Evolutionary conservation across 73 alveolate genomes (phyloP), one percentile per base, ranked within the genome.

Genomic region (Tetrahymena thermophila): DNA sequence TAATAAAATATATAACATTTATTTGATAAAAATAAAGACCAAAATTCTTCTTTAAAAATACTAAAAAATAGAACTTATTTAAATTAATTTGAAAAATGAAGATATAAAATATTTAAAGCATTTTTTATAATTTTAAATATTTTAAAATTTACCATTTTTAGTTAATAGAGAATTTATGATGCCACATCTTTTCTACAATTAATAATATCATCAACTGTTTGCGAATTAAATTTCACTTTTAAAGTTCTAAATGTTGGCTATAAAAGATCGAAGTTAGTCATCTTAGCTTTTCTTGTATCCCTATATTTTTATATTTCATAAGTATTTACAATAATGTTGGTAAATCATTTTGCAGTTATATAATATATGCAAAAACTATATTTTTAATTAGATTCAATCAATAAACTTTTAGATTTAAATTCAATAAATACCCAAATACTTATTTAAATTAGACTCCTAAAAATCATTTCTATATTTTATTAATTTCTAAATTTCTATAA

Each of bases 231-330:
- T 95, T 97, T 96, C 34, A 99, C 98, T 35, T 98, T 98, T 85
- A 99, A 98, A 84, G 98, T 98, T 94, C 98, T 96, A 55, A 99
- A 98, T 43, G 99, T 99, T 35, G 98, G 98, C 95, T 97, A 98
- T 25, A 99, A 96, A 16, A 95, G 94, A 43, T 97, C 95, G 94
- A 98, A 99, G 96, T 99, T 99, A 93, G 97, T 97, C 96, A 99
- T 96, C 96, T 96, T 98, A 42, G 99, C 98, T 83, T 96, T 94
- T 93, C 99, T 96, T 85, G 95, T 94, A 43, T 96, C 97, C 94
- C 98, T 96, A 71, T 71, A 50, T 19, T 50, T 50, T 50, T 50
- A 50, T 50, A 50, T 11, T 50, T 19, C 83, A 50, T 50, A 1
- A 11, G 28, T 50, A 14, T 50, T 50, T 50, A 50, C 83, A 50